Evolutionary conservation across 75 land plant genomes (phyloP).

Genomic region (Adiantum capillusveneris): DNA sequence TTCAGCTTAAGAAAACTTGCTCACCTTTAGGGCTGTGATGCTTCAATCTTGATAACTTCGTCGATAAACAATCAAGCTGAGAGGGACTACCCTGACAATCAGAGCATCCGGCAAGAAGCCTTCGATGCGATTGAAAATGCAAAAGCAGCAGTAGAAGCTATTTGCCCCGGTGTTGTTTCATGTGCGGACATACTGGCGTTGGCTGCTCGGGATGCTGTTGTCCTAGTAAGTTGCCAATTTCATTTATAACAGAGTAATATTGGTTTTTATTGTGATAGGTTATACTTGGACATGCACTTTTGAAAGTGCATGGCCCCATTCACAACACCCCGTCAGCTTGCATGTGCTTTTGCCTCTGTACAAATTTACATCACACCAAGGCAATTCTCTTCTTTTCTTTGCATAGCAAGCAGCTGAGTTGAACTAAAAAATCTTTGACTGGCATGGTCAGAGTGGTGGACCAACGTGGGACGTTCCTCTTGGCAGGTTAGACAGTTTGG

Average conservation of each 20-base stretch:
- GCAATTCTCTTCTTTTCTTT: no score
- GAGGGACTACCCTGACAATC: conserved; percentile 14
- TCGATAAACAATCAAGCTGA: conserved; percentile 2
- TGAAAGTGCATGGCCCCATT: no score
- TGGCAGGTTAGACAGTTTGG: conserved; percentile 22
- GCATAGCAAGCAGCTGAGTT: no score
- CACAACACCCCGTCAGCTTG: no score
- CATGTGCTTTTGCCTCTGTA: no score
- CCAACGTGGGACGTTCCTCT: conserved; percentile 21
- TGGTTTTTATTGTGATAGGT: no score
- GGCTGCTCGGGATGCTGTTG: conserved; percentile 21
- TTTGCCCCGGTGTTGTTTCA: conserved; percentile 24
- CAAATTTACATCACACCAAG: no score
- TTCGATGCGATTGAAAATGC: conserved; percentile 20
- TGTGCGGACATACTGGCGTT: conserved; percentile 23
- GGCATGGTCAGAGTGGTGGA: conserved; percentile 21
- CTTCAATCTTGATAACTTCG: conserved; percentile 18
- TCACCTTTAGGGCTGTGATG: conserved; percentile 26
- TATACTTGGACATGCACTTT: no score
- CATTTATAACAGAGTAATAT: no score
- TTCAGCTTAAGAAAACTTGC: no score
- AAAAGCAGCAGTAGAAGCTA: conserved; percentile 13
- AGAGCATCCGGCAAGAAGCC: conserved; percentile 15
- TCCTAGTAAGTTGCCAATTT: no score
- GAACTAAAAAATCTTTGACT: no score